phyloP scores from a whole-genome alignment of 257 asterid species.

The Eucommia ulmoides region DNA sequence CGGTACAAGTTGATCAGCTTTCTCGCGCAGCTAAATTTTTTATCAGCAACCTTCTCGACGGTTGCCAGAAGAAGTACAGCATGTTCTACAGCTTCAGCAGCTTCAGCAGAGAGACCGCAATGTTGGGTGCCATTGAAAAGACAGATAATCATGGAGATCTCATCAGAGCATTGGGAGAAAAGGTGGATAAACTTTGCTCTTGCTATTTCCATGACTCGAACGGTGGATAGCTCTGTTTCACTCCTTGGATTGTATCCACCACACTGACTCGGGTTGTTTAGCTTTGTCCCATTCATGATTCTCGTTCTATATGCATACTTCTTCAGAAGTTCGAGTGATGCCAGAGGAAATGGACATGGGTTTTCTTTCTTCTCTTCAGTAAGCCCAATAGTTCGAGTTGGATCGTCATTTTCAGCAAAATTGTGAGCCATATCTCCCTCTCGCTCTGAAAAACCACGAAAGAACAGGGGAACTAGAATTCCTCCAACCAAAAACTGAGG shows the following conservation, averaged over 20 bases:
- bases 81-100: conserved; percentile 12
- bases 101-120: conserved; percentile 7
- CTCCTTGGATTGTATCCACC: not conserved
- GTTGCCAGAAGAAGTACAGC: conserved; percentile 14
- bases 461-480: no score
- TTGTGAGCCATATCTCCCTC: no score
- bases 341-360: conserved; percentile 6
- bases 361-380: conserved; percentile 4
- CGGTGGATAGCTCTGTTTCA: conserved; percentile 7
- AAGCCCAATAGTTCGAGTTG: no score
- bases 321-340: conserved; percentile 10
- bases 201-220: conserved; percentile 14
- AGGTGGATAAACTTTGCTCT: conserved; percentile 4
- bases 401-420: no score
- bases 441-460: no score
- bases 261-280: not conserved
- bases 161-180: conserved; percentile 1
- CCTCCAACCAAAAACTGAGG: no score
- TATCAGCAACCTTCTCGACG: conserved; percentile 11
- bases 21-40: conserved; percentile 20
- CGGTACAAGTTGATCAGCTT: conserved; percentile 13
- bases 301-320: not conserved
- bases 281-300: not conserved
- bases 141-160: not conserved
- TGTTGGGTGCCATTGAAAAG: not conserved